Evolutionary conservation across 2,329 filamentous ascomycete genomes (phyloP).

Genomic region (Botrytis squamosa): DNA sequence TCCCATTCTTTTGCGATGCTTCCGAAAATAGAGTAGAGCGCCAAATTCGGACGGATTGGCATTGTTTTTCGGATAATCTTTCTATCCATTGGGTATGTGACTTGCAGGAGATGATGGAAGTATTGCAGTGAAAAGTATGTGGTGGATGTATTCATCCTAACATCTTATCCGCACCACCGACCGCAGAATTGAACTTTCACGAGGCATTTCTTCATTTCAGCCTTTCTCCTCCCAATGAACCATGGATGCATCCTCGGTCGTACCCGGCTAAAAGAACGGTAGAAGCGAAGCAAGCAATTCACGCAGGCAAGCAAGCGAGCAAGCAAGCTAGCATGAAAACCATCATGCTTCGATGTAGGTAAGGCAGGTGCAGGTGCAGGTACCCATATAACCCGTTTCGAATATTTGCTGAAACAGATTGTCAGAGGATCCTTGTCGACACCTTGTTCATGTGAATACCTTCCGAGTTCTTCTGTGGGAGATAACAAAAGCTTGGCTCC

Average conservation of each 20-base stretch:
- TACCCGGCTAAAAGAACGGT: constrained; percentile 8
- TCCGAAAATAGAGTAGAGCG: neutral
- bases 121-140: neutral
- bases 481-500: neutral
- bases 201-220: neutral
- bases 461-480: neutral
- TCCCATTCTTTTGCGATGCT: neutral
- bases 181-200: neutral
- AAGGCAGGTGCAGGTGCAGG: constrained; percentile 9
- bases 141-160: neutral
- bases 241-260: constrained; percentile 13
- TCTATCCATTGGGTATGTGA: neutral
- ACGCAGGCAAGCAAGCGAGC: constrained; percentile 16
- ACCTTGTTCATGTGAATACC: neutral
- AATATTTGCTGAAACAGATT: constrained; percentile 18
- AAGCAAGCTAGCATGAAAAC: constrained; percentile 13
- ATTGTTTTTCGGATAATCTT: neutral
- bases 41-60: neutral
- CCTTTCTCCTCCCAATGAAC: neutral
- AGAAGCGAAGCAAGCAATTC: constrained; percentile 12
- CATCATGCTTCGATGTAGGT: constrained; percentile 7
- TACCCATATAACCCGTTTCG: constrained; percentile 21
- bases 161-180: neutral
- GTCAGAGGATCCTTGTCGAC: neutral
- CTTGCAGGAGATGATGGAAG: neutral